phyloP scores from a whole-genome alignment of 2,329 filamentous ascomycete species.

The Cladophialophora psammophila region DNA sequence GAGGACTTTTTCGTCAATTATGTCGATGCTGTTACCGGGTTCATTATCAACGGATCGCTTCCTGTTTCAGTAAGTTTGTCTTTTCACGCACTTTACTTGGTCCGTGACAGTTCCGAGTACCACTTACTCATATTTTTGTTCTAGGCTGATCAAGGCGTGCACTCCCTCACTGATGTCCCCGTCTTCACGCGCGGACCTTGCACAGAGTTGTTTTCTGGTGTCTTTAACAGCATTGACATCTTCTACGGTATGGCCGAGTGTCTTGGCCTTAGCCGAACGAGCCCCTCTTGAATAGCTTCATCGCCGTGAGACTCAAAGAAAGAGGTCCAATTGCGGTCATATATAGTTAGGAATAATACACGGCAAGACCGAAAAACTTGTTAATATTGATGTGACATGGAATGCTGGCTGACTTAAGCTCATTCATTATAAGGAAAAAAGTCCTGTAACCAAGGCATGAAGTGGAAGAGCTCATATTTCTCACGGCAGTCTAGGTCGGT shows the following conservation, averaged over 20 bases:
- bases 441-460: background rate
- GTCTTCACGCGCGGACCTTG: constrained; percentile 82
- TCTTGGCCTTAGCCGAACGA: constrained; percentile 44
- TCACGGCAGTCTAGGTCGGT: background rate
- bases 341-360: background rate
- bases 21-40: constrained; percentile 69
- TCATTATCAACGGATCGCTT: constrained; percentile 78
- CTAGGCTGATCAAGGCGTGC: constrained; percentile 70
- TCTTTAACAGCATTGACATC: constrained; percentile 50
- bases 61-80: constrained; percentile 54
- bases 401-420: background rate
- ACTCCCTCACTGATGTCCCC: constrained; percentile 78
- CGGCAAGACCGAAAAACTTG: background rate
- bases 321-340: background rate
- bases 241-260: constrained; percentile 48
- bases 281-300: constrained; percentile 8
- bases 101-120: no score
- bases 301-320: background rate
- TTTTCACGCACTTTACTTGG: background rate
- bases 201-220: constrained; percentile 72
- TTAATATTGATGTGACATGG: no score
- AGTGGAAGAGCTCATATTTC: background rate
- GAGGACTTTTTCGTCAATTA: constrained; percentile 72
- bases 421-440: background rate
- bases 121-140: background rate